A percentile compares a stretch with the other conserved stretches of the same genome.
Conservation (phyloP, 78 protist genomes). For the Dictyostelium brefeldianum region DNA sequence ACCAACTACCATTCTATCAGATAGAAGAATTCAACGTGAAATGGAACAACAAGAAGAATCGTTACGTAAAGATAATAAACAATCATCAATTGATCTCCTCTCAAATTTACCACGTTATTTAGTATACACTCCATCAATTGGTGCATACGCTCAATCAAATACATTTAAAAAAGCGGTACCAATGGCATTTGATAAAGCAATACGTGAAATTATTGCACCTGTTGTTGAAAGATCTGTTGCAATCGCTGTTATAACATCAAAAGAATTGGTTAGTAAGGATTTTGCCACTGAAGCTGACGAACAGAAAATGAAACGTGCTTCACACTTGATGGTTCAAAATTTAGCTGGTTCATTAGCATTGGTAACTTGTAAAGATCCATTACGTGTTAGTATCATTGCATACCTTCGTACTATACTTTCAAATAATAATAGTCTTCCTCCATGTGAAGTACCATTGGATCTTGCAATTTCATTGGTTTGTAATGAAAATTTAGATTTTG, state of each 20-base stretch:
- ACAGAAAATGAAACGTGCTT: conserved; percentile 88
- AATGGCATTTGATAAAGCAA: conserved; percentile 90
- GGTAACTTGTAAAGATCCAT: conserved; percentile 97
- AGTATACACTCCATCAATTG: conserved; percentile 39
- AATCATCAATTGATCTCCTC: conserved; percentile 21
- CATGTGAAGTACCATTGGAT: conserved; percentile 66
- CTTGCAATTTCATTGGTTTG: conserved; percentile 78
- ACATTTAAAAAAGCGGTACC: conserved; percentile 64
- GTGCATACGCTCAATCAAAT: conserved; percentile 54
- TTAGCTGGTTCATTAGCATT: conserved; percentile 96
- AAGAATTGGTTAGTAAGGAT: conserved; percentile 96
- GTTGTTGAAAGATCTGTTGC: conserved; percentile 96
- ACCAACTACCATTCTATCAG: conserved; percentile 44
- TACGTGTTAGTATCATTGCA: conserved; percentile 81
- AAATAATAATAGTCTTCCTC: background rate
- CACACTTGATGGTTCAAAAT: conserved; percentile 93
- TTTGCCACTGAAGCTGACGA: conserved; percentile 96
- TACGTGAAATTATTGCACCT: conserved; percentile 91
- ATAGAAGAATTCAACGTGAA: conserved; percentile 56
- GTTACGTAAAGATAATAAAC: conserved; percentile 33
- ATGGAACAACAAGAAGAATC: conserved; percentile 75
- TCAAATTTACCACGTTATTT: conserved; percentile 10
- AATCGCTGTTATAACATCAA: conserved; percentile 93
- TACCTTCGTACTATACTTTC: conserved; percentile 80
- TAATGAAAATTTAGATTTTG: conserved; percentile 94